Base-by-base conservation (phyloP, 2,329 filamentous ascomycete species). In the Pseudogymnoascus sp. region DNA sequence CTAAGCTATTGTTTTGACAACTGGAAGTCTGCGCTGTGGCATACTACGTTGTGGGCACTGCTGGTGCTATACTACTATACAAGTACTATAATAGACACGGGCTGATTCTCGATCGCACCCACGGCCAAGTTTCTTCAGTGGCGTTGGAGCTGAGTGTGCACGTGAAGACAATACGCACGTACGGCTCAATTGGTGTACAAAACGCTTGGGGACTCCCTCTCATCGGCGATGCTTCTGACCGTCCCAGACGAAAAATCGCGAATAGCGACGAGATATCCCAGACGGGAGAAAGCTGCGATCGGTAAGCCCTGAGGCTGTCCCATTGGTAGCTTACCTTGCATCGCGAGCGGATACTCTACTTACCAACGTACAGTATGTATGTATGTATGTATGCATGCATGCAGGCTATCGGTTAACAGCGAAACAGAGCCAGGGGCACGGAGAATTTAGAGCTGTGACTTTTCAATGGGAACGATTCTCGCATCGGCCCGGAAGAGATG, bases 401-500 rank as follows among this genome's bases (percentile, higher is more conserved):
- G 31, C 42, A 36, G 35, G n/a, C 31, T 55, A 33, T 33, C 48
- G 27, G 48, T 55, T 55, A 55, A 55, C 27, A 55, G 48, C 27
- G n/a, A 55, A 55, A 55, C 48, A 35, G 48, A 55, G n/a, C 29
- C 48, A 55, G 48, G 29, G 48, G 48, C 48, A 55, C 48, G 48
- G 48, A 55, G 48, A 55, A 55, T 55, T 55, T 55, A 55, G 29
- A 55, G 48, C 48, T 55, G 42, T 25, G 33, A 29, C 48, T 17
- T 55, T 55, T 55, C 48, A 55, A 33, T 33, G 29, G 48, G 48
- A 29, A 33, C 48, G 48, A 55, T 55, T 55, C 48, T 55, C 48
- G 48, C 48, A 55, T 55, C 48, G 48, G 48, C 48, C 48, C 48
- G 29, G 48, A 55, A 33, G 48, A 55, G 48, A 55, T 55, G 48